These are phyloP conservation scores for Acorus gramineus DNA, from an alignment of 106 monocot species.

Conservation along the genomic window DNA sequence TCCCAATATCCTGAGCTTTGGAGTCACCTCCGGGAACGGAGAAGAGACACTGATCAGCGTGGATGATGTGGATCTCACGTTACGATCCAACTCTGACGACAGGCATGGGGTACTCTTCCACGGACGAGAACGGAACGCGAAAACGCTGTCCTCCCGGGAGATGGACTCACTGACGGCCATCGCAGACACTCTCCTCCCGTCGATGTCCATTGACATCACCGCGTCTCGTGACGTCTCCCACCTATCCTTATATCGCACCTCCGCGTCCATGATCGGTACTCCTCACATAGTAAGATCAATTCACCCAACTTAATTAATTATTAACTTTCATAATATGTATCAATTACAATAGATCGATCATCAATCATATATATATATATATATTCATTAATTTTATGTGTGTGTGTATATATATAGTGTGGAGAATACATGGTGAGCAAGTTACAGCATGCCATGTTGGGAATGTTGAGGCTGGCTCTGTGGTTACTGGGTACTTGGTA, in stretches of 20 bases:
- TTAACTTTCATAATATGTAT: background rate
- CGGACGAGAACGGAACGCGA: background rate
- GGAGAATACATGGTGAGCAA: constrained; percentile 1
- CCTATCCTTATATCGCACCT: constrained; percentile 22
- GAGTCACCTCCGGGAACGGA: too few relatives aligned
- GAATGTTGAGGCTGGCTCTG: constrained; percentile 2
- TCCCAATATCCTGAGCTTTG: too few relatives aligned
- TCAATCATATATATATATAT: background rate
- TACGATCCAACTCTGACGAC: constrained; percentile 3
- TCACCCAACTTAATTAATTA: background rate
- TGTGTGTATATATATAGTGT: background rate
- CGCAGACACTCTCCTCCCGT: constrained; percentile 26
- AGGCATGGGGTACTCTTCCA: constrained; percentile 8
- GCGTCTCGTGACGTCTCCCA: constrained; percentile 4
- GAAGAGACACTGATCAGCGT: too few relatives aligned
- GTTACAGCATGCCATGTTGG: constrained; percentile 1
- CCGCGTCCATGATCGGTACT: constrained; percentile 25
- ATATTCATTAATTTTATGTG: background rate
- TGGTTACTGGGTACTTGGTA: constrained; percentile 19
- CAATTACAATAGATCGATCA: background rate
- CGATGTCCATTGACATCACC: constrained; percentile 3
- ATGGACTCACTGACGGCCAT: constrained; percentile 22
- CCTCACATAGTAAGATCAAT: constrained; percentile 9
- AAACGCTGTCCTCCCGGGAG: constrained; percentile 11
- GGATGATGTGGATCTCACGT: too few relatives aligned